Percentiles rank a stretch among this genome's conserved stretches.
Conservation (phyloP, 805 yeast species). For the Candida coquimbonensis region DNA sequence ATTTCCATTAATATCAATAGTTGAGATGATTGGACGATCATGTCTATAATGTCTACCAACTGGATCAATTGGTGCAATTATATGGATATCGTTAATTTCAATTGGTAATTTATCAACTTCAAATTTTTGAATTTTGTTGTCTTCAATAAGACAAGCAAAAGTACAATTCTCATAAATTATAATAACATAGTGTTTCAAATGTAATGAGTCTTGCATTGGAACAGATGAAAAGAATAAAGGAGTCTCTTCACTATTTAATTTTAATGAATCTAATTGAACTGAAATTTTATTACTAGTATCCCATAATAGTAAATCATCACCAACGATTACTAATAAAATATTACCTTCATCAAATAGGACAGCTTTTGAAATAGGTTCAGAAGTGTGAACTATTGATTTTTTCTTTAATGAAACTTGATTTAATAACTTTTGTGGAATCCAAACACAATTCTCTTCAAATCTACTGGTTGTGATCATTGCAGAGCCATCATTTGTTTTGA, state of each 20-base stretch:
- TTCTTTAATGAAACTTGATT: constrained; percentile 30
- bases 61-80: constrained; percentile 60
- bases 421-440: constrained; percentile 40
- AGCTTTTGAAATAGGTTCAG: constrained; percentile 40
- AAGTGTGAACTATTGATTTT: constrained; percentile 37
- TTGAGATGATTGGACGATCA: constrained; percentile 42
- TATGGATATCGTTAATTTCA: constrained; percentile 29
- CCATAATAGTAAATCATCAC: constrained; percentile 50
- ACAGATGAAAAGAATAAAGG: constrained; percentile 28
- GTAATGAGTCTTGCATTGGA: constrained; percentile 27
- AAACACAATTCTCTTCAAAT: constrained; percentile 54
- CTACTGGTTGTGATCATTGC: constrained; percentile 53
- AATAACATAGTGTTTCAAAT: constrained; percentile 38
- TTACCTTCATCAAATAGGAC: constrained; percentile 43
- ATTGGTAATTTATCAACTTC: constrained; percentile 34
- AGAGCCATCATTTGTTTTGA: constrained; percentile 61
- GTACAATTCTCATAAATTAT: constrained; percentile 39
- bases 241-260: constrained; percentile 8
- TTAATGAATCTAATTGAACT: constrained; percentile 10
- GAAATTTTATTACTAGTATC: constrained; percentile 36
- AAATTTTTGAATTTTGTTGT: constrained; percentile 23
- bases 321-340: constrained; percentile 38
- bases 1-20: constrained; percentile 47
- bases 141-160: constrained; percentile 33
- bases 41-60: constrained; percentile 35